Evolutionary conservation across 495 filamentous ascomycete species (phyloP).

Genomic region (Annulohypoxylon bovei): DNA sequence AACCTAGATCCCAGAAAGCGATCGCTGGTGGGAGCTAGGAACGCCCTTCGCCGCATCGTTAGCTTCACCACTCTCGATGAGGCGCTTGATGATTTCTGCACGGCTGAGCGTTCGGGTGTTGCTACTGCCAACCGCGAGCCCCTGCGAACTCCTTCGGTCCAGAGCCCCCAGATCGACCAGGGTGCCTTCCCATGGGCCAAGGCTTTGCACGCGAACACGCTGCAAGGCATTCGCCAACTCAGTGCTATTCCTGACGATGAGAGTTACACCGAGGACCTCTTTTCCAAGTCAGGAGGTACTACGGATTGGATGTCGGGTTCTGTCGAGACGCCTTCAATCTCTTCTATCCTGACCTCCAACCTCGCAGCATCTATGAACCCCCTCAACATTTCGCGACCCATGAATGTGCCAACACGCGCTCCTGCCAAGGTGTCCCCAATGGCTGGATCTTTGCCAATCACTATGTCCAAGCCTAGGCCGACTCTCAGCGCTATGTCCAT

Average conservation of each 20-base stretch:
- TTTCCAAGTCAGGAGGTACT: slow-evolving; percentile 78
- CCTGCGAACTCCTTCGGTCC: slow-evolving; percentile 92
- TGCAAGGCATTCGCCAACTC: slow-evolving; percentile 80
- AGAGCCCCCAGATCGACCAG: slow-evolving; percentile 82
- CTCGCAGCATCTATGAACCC: slow-evolving; percentile 76
- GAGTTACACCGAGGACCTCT: slow-evolving; percentile 87
- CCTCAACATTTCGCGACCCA: slow-evolving; percentile 57
- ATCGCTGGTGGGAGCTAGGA: slow-evolving; percentile 78
- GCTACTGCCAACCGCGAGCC: slow-evolving; percentile 93
- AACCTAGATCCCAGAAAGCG: slow-evolving; percentile 90
- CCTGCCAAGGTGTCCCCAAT: slow-evolving; percentile 55
- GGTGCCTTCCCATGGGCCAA: slow-evolving; percentile 95
- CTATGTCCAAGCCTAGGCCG: slow-evolving; percentile 68
- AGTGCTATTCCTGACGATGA: slow-evolving; percentile 82
- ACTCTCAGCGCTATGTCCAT: slow-evolving; percentile 67
- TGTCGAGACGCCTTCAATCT: slow-evolving; percentile 76
- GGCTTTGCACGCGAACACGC: slow-evolving; percentile 80
- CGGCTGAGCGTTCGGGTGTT: slow-evolving; percentile 73
- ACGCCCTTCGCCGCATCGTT: slow-evolving; percentile 78
- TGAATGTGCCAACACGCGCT: slow-evolving; percentile 47
- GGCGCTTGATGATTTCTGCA: slow-evolving; percentile 91
- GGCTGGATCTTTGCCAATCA: slow-evolving; percentile 81
- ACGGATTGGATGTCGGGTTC: slow-evolving; percentile 78
- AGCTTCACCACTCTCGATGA: slow-evolving; percentile 93
- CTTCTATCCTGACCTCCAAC: slow-evolving; percentile 79